A percentile compares a stretch with the other conserved stretches of the same genome.
phyloP scores from a whole-genome alignment of 306 rosid genomes.

The Erythrophleum fordii region DNA sequence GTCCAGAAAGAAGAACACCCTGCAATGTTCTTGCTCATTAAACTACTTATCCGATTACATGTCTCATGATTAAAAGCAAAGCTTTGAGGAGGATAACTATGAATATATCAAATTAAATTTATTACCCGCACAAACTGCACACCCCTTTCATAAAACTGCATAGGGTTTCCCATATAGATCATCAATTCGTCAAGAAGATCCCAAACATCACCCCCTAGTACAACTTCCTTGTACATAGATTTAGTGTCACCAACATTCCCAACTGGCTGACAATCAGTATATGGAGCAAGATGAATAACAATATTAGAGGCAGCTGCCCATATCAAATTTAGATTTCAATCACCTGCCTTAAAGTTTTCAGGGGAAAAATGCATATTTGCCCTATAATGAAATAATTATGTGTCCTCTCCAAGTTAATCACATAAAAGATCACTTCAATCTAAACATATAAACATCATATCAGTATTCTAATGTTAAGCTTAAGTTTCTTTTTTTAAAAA shows the following conservation, averaged over 20 bases:
- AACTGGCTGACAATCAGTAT: slow-evolving; percentile 64
- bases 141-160: slow-evolving; percentile 88
- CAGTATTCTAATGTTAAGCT: slow-evolving; percentile 1
- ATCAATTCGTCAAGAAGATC: slow-evolving; percentile 96
- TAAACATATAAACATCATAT: neutral
- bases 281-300: slow-evolving; percentile 5
- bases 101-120: slow-evolving; percentile 22
- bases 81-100: slow-evolving; percentile 29
- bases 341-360: slow-evolving; percentile 13
- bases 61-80: slow-evolving; percentile 26
- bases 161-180: slow-evolving; percentile 98
- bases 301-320: slow-evolving; percentile 8
- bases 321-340: slow-evolving; percentile 25
- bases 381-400: slow-evolving; percentile 16
- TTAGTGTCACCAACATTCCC: slow-evolving; percentile 83
- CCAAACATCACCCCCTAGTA: slow-evolving; percentile 98
- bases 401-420: slow-evolving; percentile 11
- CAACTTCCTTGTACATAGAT: slow-evolving; percentile 92
- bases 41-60: slow-evolving; percentile 27
- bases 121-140: slow-evolving; percentile 97
- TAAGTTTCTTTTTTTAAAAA: neutral
- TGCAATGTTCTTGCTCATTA: slow-evolving; percentile 47
- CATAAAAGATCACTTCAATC: slow-evolving; percentile 1
- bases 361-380: slow-evolving; percentile 6
- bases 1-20: slow-evolving; percentile 99